phyloP scores from a whole-genome alignment of 2,329 filamentous ascomycete species.

The Diplocarpon mali region DNA sequence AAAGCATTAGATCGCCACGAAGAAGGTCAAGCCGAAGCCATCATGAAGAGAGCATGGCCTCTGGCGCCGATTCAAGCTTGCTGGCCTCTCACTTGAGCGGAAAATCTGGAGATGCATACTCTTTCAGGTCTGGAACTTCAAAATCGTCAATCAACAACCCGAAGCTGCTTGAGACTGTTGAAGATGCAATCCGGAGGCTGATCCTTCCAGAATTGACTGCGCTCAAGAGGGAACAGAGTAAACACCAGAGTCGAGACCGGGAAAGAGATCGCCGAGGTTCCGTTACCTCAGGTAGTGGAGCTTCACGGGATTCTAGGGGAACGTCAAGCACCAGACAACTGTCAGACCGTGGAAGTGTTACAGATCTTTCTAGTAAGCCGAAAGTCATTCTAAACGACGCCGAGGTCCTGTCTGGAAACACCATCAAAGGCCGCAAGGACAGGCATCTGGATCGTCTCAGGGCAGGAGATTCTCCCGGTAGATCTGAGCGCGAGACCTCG shows the following conservation, averaged over 20 bases:
- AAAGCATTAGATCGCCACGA: constrained; percentile 35
- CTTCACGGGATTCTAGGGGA: constrained; percentile 40
- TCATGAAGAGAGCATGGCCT: constrained; percentile 35
- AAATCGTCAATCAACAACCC: constrained; percentile 63
- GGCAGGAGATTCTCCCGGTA: constrained; percentile 19
- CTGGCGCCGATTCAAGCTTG: constrained; percentile 47
- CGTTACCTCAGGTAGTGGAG: constrained; percentile 43
- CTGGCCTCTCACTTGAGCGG: constrained; percentile 44
- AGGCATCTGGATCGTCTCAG: constrained; percentile 35
- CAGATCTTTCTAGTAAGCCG: constrained; percentile 36
- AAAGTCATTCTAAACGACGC: constrained; percentile 49
- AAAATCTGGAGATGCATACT: constrained; percentile 44
- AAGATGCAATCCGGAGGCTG: constrained; percentile 62
- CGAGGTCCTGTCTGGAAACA: constrained; percentile 43
- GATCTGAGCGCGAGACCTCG: constrained; percentile 32
- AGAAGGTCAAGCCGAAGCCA: constrained; percentile 38
- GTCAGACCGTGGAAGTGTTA: constrained; percentile 32
- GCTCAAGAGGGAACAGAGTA: constrained; percentile 81
- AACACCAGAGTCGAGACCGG: constrained; percentile 57
- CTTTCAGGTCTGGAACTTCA: constrained; percentile 43
- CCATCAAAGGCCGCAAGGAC: constrained; percentile 38
- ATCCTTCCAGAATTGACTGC: constrained; percentile 84
- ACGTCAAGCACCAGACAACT: constrained; percentile 24
- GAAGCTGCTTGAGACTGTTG: constrained; percentile 59
- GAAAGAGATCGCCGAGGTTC: constrained; percentile 47